Evolutionary conservation across 2,329 filamentous ascomycete species (phyloP), one percentile per base, ranked within the genome.

Genomic region (Xylariomycetidae sp.): DNA sequence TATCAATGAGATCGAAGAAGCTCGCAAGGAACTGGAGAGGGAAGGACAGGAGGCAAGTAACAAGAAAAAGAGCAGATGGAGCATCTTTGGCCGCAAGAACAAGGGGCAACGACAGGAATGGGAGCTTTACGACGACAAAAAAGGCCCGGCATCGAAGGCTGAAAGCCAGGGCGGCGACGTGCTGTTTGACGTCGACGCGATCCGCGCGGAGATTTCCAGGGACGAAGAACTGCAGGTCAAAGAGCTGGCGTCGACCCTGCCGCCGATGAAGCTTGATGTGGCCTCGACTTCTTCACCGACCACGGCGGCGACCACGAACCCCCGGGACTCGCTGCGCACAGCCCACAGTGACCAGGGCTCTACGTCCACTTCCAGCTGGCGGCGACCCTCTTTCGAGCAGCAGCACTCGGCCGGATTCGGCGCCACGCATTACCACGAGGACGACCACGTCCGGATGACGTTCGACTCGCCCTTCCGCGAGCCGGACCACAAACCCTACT

Each of bases 1-100:
- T 25, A 95, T 98, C 56, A 88, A 84, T 49, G 92, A 98, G 61
- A 95, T 98, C 32, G 90, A 96, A 56, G 89, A 94, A 60, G 92
- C 92, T 6, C 77, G 92, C 23, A 88, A 82, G 54, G 79, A 92
- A 50, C 72, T 94, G 4, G 88, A 95, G 51, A 80, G 77, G 54
- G 84, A 92, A 49, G 81, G 79, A 13, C 79, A 84, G 50, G 79
- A 81, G 52, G n/a, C n/a, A n/a, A n/a, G n/a, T n/a, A n/a, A n/a
- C n/a, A 68, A 65, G 46, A 72, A 72, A 49, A 29, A 29, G 26
- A 60, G 62, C 30, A 58, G 64, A 25, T 64, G 65, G 25, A 76
- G 79, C 22, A 76, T 93, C 48, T 95, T 95, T 61, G 81, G 82
- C 25, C 78, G 84, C 30, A 88, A 85, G 51, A 95, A 86, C 63